phyloP scores from a whole-genome alignment of 345 rosid species.

The Salix brachista region DNA sequence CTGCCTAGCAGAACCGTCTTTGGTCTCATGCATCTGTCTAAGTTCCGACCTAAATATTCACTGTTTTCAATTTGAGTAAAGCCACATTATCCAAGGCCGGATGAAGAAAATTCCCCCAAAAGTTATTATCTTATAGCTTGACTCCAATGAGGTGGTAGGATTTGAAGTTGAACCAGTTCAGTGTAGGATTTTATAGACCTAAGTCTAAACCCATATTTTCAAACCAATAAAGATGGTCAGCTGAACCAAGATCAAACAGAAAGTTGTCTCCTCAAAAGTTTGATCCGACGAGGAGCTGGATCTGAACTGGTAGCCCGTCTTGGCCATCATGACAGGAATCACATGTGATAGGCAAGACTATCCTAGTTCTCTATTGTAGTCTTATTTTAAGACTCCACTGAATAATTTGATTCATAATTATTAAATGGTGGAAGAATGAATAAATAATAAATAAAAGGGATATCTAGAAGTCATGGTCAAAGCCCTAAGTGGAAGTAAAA shows the following conservation, averaged over 20 bases:
- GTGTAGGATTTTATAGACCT: background rate
- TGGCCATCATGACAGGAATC: background rate
- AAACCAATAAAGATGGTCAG: background rate
- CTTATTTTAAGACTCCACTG: background rate
- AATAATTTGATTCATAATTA: background rate
- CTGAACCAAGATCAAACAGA: background rate
- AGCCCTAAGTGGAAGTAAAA: constrained; percentile 1
- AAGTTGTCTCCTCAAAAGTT: background rate
- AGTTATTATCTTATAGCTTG: background rate
- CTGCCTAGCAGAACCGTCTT: background rate
- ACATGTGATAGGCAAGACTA: background rate
- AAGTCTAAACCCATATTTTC: background rate
- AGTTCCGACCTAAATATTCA: background rate
- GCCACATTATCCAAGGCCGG: background rate
- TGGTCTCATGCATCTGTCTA: background rate
- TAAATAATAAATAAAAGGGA: background rate
- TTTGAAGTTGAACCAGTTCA: background rate
- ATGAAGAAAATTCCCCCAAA: background rate
- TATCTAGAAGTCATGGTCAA: background rate
- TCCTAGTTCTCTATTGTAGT: background rate
- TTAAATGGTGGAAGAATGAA: background rate
- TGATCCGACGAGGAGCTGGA: background rate
- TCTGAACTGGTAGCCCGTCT: background rate
- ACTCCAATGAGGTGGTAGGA: background rate
- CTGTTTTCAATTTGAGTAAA: background rate